Conservation (phyloP, 2,329 filamentous ascomycete species). For the Trichoderma guizhouense region DNA sequence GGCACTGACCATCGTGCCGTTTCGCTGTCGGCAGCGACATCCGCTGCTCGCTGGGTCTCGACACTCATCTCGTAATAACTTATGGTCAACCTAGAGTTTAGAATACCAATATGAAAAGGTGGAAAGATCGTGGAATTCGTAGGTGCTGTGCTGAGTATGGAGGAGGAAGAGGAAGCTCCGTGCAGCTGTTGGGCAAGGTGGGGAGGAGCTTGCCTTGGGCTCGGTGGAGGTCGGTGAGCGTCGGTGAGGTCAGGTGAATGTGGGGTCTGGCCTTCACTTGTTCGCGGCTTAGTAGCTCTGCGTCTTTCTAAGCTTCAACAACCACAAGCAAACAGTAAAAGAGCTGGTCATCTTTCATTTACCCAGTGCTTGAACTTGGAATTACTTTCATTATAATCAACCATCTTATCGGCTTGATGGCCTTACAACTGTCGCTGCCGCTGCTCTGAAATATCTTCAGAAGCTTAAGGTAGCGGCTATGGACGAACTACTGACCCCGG, state of each 20-base stretch:
- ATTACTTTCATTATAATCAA: background rate
- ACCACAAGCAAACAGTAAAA: background rate
- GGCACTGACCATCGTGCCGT: conserved; percentile 35
- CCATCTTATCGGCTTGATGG: background rate
- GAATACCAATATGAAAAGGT: background rate
- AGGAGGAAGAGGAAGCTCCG: background rate
- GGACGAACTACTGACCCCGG: conserved; percentile 54
- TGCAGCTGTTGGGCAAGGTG: conserved; percentile 1
- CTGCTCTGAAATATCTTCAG: background rate
- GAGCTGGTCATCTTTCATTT: background rate
- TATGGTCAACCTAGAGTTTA: background rate
- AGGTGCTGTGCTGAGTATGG: background rate
- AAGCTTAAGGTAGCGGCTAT: conserved; percentile 34
- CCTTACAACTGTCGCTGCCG: background rate
- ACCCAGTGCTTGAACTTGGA: background rate
- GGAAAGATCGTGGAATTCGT: background rate
- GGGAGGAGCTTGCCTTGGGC: background rate
- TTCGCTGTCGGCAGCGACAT: conserved; percentile 24
- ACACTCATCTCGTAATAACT: conserved; percentile 26
- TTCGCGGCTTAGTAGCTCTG: background rate
- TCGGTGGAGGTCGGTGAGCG: conserved; percentile 22
- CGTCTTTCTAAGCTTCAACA: background rate
- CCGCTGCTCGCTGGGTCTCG: conserved; percentile 20
- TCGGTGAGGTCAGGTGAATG: conserved; percentile 35
- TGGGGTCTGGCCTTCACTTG: conserved; percentile 26